Conservation (phyloP, 306 rosid species). For the Prosopis cineraria region DNA sequence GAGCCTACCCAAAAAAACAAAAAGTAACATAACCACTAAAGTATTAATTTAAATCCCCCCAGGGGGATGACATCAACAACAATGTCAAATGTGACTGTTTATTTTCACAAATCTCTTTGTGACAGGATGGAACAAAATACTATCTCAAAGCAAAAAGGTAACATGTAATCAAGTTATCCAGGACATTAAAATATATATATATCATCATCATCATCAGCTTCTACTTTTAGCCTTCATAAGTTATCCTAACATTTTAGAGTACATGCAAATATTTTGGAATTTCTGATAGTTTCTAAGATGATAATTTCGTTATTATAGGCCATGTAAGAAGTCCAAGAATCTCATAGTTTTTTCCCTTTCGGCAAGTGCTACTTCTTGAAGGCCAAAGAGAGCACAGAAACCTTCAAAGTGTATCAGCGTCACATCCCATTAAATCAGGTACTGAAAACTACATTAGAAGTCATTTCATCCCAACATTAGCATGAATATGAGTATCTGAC, state of each 20-base stretch:
- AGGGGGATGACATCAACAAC: neutral
- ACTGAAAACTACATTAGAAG: neutral
- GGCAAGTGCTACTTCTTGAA: neutral
- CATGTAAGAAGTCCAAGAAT: neutral
- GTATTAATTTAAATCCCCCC: neutral
- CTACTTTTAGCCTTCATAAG: neutral
- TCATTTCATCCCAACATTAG: conserved; percentile 16
- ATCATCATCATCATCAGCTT: neutral
- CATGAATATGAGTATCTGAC: neutral
- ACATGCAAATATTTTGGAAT: neutral
- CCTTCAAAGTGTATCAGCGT: neutral
- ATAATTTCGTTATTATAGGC: neutral
- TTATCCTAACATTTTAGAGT: neutral
- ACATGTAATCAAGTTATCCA: neutral
- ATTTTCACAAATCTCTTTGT: neutral
- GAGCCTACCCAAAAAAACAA: neutral
- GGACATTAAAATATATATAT: neutral
- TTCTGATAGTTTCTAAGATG: neutral
- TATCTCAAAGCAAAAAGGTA: neutral
- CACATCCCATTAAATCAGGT: neutral
- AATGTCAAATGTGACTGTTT: neutral
- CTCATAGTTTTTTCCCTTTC: neutral
- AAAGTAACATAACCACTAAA: neutral
- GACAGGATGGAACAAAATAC: neutral
- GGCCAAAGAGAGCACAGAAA: neutral